A percentile compares a stretch with the other conserved stretches of the same genome.
Evolutionary conservation across 257 asterid genomes (phyloP).

Genomic region (Jacaranda copaia): DNA sequence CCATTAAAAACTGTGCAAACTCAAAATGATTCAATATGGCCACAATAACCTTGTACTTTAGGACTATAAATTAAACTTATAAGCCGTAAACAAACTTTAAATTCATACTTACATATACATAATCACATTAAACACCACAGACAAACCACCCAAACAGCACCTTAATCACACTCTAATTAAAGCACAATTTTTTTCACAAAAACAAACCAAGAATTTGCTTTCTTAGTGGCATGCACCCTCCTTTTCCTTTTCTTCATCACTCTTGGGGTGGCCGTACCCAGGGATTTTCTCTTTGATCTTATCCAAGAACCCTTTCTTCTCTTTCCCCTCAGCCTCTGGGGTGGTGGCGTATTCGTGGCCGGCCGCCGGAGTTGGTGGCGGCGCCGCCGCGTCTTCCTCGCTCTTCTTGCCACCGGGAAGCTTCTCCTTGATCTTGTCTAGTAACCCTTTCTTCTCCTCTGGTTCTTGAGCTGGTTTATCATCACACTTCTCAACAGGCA

Average conservation of each 20-base stretch:
- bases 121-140: slow-evolving; percentile 26
- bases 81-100: neutral
- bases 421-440: slow-evolving; percentile 79
- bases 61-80: neutral
- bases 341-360: slow-evolving; percentile 35
- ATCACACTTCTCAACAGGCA: slow-evolving; percentile 48
- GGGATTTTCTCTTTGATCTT: slow-evolving; percentile 87
- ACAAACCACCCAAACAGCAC: neutral
- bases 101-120: slow-evolving; percentile 22
- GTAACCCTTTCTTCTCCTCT: slow-evolving; percentile 72
- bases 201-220: neutral
- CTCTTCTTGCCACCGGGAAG: slow-evolving; percentile 72
- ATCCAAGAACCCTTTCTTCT: slow-evolving; percentile 73
- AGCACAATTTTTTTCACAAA: neutral
- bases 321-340: slow-evolving; percentile 47
- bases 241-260: slow-evolving; percentile 53
- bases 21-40: neutral
- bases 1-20: neutral
- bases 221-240: slow-evolving; percentile 30
- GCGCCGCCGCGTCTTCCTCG: slow-evolving; percentile 49
- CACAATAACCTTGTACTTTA: slow-evolving; percentile 4
- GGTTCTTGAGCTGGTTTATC: slow-evolving; percentile 41
- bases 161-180: slow-evolving; percentile 21
- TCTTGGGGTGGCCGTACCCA: slow-evolving; percentile 59
- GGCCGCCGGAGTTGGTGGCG: slow-evolving; percentile 19